Evolutionary conservation across 2,329 filamentous ascomycete genomes (phyloP).

Genomic region (Penicillium sp.): DNA sequence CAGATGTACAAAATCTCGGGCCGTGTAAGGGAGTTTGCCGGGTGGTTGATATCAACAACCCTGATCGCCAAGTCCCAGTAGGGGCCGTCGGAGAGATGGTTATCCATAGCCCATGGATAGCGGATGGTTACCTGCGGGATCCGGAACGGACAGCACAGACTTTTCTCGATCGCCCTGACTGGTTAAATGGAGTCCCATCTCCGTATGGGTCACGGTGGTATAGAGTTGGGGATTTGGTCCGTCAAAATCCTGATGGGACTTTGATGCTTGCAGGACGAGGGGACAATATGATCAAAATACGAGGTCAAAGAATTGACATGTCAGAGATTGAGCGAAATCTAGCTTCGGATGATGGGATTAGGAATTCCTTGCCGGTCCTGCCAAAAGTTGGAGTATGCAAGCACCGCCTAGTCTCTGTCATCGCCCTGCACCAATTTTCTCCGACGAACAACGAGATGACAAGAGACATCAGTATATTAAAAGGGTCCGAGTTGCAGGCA

Average conservation of each 20-base stretch:
- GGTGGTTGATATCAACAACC: constrained; percentile 46
- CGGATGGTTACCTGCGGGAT: constrained; percentile 44
- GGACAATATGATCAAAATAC: constrained; percentile 37
- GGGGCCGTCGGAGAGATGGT: constrained; percentile 35
- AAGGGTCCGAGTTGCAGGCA: neutral
- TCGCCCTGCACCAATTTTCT: constrained; percentile 22
- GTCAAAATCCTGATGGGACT: constrained; percentile 35
- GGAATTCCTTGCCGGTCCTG: neutral
- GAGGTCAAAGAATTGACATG: constrained; percentile 40
- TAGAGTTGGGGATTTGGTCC: constrained; percentile 29
- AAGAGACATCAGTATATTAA: neutral
- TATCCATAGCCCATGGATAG: constrained; percentile 40
- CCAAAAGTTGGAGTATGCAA: constrained; percentile 20
- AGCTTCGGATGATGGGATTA: neutral
- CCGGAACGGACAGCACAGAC: constrained; percentile 30
- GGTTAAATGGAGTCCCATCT: constrained; percentile 28
- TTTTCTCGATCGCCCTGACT: constrained; percentile 35
- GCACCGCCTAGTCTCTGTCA: constrained; percentile 33
- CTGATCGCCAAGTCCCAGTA: constrained; percentile 40
- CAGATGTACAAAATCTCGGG: constrained; percentile 17
- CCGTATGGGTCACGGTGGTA: constrained; percentile 26
- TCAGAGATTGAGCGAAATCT: constrained; percentile 37
- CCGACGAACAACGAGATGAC: neutral
- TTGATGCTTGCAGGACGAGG: constrained; percentile 28
- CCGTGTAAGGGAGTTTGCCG: constrained; percentile 37